Percentiles rank a stretch among this genome's conserved stretches.
Evolutionary conservation across 2,329 filamentous ascomycete genomes (phyloP).

Genomic region (Neofusicoccum kwambonambiense): DNA sequence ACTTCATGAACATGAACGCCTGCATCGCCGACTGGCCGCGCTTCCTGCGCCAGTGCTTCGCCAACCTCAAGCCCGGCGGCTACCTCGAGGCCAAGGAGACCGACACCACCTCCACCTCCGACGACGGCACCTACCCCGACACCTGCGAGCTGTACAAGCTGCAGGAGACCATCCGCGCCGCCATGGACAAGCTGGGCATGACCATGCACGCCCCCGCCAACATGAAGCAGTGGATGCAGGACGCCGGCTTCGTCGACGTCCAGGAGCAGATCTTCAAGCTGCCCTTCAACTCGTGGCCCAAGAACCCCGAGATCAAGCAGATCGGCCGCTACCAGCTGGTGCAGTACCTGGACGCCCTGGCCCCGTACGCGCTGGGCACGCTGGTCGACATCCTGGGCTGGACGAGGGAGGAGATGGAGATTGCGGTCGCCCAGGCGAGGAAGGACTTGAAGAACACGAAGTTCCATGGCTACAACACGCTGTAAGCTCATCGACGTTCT

Average conservation of each 20-base stretch:
- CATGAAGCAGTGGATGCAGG: constrained; percentile 25
- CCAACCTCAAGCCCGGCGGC: constrained; percentile 49
- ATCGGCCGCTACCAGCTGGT: constrained; percentile 19
- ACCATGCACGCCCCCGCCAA: neutral
- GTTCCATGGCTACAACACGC: constrained; percentile 28
- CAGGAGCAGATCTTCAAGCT: constrained; percentile 19
- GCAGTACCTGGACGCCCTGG: constrained; percentile 21
- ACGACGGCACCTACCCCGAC: constrained; percentile 22
- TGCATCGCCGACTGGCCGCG: constrained; percentile 27
- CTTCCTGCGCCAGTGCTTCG: constrained; percentile 26
- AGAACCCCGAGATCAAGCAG: constrained; percentile 20
- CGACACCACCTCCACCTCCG: constrained; percentile 2
- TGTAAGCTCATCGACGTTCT: constrained; percentile 19
- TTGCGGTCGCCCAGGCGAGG: constrained; percentile 20
- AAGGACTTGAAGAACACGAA: constrained; percentile 20
- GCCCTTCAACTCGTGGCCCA: constrained; percentile 21
- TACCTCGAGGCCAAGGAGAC: constrained; percentile 53
- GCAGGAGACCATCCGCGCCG: constrained; percentile 8
- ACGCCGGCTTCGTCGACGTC: constrained; percentile 23
- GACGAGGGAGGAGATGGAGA: constrained; percentile 18
- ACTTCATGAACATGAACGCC: constrained; percentile 25
- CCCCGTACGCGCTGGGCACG: constrained; percentile 18
- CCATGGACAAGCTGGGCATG: constrained; percentile 2
- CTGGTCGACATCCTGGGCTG: constrained; percentile 9
- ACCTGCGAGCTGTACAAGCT: constrained; percentile 20